Evolutionary conservation across 108 stramenopile species (phyloP), one percentile per base, ranked within the genome.

Genomic region (Nitzschia sp.): DNA sequence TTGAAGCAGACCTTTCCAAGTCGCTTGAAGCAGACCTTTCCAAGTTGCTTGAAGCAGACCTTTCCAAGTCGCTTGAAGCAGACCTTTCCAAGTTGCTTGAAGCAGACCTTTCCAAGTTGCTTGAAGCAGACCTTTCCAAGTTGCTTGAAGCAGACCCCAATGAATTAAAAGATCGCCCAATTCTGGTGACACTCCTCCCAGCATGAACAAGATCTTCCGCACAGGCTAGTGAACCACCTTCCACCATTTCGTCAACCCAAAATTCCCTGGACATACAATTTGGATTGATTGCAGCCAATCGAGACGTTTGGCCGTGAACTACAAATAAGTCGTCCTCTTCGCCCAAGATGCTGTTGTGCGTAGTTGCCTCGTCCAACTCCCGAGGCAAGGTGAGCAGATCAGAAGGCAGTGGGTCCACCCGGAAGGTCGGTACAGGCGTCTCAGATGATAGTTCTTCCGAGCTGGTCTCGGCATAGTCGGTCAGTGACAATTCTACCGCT

Each of bases 191-290:
- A n/a, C 48, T 56, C 17, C 55, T 56, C 30, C 55, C 55, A 56
- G 27, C 55, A 15, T 9, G 3, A 13, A 56, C 6, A 21, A 31
- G 30, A 1, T 61, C 60, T 1, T 47, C 48, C 30, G 48, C 15
- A 63, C 71, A 63, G 30, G 53, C 50, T 21, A 63, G 45, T 16
- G 60, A 58, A 17, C 70, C 60, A 17, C 60, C 60, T 41, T 71
- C 70, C 32, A 53, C 48, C 8, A 63, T 36, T 11, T 72, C 71
- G n/a, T 72, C 62, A 6, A 35, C 36, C 61, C 71, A 72, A 33
- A 63, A 72, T 31, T 72, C 19, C 15, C 59, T 71, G 15, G 71
- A 22, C 36, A 61, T 9, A 23, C 69, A 71, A 50, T 71, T 71
- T 36, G 69, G 61, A 23, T 72, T 36, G 19, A 72, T 33, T 38